Conservation (phyloP, 495 filamentous ascomycete genomes). For the Cercophora sp. region DNA sequence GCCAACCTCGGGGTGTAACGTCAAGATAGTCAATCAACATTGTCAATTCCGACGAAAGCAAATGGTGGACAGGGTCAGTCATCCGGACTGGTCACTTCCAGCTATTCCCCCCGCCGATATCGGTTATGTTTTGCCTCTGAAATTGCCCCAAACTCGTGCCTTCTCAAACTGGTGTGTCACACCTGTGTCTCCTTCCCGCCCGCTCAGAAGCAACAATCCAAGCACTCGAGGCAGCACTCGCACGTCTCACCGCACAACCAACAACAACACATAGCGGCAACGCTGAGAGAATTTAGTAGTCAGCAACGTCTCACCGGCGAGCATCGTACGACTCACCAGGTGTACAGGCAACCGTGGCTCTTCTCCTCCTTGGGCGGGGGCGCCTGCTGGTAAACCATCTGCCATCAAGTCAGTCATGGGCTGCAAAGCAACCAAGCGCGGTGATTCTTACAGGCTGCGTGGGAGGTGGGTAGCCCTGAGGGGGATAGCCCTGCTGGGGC, state of each 20-base stretch:
- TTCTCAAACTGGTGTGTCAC: too few species aligned
- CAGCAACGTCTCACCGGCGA: neutral
- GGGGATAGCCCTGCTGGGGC: constrained; percentile 12
- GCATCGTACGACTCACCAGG: constrained; percentile 14
- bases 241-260: constrained; percentile 25
- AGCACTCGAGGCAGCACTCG: constrained; percentile 25
- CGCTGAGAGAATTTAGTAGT: too few species aligned
- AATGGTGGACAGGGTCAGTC: too few species aligned
- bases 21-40: too few species aligned
- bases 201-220: constrained; percentile 25
- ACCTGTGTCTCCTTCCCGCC: too few species aligned
- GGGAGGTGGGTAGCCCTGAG: constrained; percentile 3
- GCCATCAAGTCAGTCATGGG: too few species aligned
- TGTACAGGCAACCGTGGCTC: constrained; percentile 25
- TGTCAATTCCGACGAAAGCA: too few species aligned
- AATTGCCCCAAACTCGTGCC: too few species aligned
- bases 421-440: neutral
- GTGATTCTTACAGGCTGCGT: neutral
- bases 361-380: constrained; percentile 23
- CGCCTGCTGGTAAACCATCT: constrained; percentile 19
- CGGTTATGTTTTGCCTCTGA: too few species aligned
- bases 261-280: constrained; percentile 25
- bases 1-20: too few species aligned
- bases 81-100: too few species aligned
- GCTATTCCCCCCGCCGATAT: too few species aligned